Evolutionary conservation across 768 basidiomycete genomes (phyloP).

Genomic region (Porpolomopsis calyptriformis): DNA sequence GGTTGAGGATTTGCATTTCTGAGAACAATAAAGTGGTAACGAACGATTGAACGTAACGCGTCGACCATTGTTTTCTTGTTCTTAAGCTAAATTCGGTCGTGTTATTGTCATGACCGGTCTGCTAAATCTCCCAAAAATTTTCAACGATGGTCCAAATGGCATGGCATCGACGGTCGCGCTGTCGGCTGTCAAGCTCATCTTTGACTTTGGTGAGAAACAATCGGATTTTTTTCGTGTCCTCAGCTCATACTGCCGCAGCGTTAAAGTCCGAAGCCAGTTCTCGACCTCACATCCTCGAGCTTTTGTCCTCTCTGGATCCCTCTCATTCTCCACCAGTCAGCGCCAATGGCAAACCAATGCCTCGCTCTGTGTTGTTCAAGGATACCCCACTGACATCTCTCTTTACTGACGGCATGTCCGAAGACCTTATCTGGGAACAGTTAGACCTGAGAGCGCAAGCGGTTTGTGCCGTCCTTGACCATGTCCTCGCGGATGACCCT

Average conservation of each 20-base stretch:
- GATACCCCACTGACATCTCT: conserved; percentile 70
- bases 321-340: conserved; percentile 59
- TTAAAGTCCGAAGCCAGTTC: conserved; percentile 59
- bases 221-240: not conserved
- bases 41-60: not conserved
- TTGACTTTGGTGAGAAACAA: conserved; percentile 53
- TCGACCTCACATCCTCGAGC: conserved; percentile 47
- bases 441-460: conserved; percentile 69
- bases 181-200: conserved; percentile 60
- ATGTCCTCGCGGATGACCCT: conserved; percentile 32
- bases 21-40: not conserved
- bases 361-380: conserved; percentile 25
- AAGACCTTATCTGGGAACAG: conserved; percentile 90
- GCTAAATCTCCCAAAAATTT: conserved; percentile 22
- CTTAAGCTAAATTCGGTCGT: too few species aligned
- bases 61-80: not conserved
- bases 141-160: conserved; percentile 44
- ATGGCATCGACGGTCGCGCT: conserved; percentile 54
- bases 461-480: conserved; percentile 59
- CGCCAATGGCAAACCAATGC: conserved; percentile 34
- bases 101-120: too few species aligned
- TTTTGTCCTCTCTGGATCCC: conserved; percentile 62
- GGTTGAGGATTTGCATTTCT: not conserved
- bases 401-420: conserved; percentile 67
- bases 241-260: conserved; percentile 30